Evolutionary conservation across 140 eudicot species (phyloP).

Genomic region (Stevia rebaudiana): DNA sequence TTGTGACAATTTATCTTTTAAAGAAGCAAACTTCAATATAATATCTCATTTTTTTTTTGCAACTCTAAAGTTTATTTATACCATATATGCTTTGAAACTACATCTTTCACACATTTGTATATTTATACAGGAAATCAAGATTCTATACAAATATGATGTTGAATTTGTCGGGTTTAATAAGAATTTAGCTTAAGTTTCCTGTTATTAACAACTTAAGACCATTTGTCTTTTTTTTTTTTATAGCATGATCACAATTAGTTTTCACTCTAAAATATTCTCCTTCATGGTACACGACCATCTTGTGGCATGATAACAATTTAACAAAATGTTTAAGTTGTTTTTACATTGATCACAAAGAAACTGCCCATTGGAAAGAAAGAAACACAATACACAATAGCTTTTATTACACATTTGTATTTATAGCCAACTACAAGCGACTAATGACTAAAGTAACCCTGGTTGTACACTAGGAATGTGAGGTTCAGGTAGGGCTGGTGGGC

Average conservation of each 20-base stretch:
- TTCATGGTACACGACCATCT: too few relatives aligned
- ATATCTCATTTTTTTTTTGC: constrained; percentile 3
- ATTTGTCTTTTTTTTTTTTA: not conserved
- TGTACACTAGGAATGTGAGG: not conserved
- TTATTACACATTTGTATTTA: not conserved
- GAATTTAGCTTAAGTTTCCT: not conserved
- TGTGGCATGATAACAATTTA: not conserved
- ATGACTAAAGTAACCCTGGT: not conserved
- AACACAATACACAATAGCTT: not conserved
- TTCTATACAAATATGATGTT: not conserved
- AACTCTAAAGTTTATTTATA: not conserved
- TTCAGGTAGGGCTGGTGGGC: not conserved
- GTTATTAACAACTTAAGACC: not conserved
- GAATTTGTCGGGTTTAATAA: not conserved
- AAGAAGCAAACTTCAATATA: constrained; percentile 25
- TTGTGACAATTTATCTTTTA: constrained; percentile 13
- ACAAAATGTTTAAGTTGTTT: too few relatives aligned
- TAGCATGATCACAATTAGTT: not conserved
- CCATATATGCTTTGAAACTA: not conserved
- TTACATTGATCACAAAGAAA: not conserved
- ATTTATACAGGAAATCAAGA: not conserved
- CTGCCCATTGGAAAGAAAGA: too few relatives aligned
- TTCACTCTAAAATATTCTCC: too few relatives aligned
- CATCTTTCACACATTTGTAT: not conserved
- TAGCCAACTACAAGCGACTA: too few relatives aligned